Evolutionary conservation across 805 yeast genomes (phyloP), one percentile per base, ranked within the genome.

Genomic region (Yamadazyma kitorensis): DNA sequence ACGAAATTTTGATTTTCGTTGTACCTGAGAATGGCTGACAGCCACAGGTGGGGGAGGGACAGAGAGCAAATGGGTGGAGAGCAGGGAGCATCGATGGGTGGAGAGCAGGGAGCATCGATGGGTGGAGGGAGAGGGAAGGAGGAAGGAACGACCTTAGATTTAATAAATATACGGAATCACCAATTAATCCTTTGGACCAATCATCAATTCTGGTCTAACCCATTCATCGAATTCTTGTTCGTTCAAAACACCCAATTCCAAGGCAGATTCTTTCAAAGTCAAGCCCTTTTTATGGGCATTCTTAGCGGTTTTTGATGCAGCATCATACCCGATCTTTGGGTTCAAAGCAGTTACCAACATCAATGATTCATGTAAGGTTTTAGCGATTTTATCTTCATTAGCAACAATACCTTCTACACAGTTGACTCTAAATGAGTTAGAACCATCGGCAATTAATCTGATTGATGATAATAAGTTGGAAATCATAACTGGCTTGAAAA

Each of bases 321-420:
- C 77, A 59, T 93, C 98, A 71, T 93, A 93, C 55, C 98, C 98
- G 53, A 93, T 93, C 81, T 91, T 88, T 55, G 98, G 97, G 79
- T 93, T 93, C 59, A 93, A 78, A 17, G 98, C 97, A 39, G 98
- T 93, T 33, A 93, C 98, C 69, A 93, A 78, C 98, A 93, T 93
- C 59, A 93, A 77, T 11, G 97, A 87, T 70, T 93, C 96, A 64
- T 87, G 86, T 72, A 93, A 73, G 41, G 86, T 73, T 68, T 91
- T 86, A 53, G 76, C 76, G 55, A 93, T 93, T 67, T 86, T 86
- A 53, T 83, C 87, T 45, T 68, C 74, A 73, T 93, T 91, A 53
- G 98, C 98, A 41, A 62, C 54, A 52, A 93, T 88, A 47, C 97
- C 98, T 39, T 84, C 96, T 40, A 91, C 95, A 76, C 98, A 93